Percentiles rank a stretch among this genome's conserved stretches.
These are phyloP conservation scores for Hymenoscyphus fraxineus DNA, from an alignment of 2,329 filamentous ascomycete genomes.

Conservation along the genomic window DNA sequence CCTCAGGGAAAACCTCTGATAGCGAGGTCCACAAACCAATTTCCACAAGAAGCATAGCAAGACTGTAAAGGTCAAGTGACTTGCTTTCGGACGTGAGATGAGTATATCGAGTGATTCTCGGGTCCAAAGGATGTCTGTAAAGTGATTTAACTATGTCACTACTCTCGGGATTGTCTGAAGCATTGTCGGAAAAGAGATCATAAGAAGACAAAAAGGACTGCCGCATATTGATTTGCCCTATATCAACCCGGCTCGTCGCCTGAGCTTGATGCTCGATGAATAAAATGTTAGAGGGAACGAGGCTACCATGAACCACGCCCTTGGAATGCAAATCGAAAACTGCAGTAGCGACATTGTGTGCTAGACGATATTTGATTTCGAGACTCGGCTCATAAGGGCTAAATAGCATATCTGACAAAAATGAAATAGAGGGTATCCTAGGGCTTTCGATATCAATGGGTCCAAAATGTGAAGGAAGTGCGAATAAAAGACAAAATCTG, in stretches of 20 bases:
- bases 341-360: conserved; percentile 67
- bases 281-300: conserved; percentile 63
- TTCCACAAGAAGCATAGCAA: conserved; percentile 69
- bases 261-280: conserved; percentile 47
- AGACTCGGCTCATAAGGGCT: conserved; percentile 58
- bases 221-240: conserved; percentile 53
- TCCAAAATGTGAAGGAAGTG: conserved; percentile 64
- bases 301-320: conserved; percentile 66
- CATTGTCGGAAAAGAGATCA: conserved; percentile 59
- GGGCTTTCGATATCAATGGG: conserved; percentile 51
- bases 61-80: conserved; percentile 65
- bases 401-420: conserved; percentile 51
- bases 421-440: conserved; percentile 42
- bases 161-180: conserved; percentile 32
- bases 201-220: conserved; percentile 70
- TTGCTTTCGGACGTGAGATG: conserved; percentile 53
- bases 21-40: conserved; percentile 73
- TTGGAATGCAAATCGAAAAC: conserved; percentile 70
- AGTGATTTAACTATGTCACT: conserved; percentile 19
- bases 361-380: conserved; percentile 73
- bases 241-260: conserved; percentile 22
- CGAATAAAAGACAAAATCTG: conserved; percentile 70
- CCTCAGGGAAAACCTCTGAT: conserved; percentile 31
- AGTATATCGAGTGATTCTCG: conserved; percentile 47
- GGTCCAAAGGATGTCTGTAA: conserved; percentile 66